Evolutionary conservation across 345 rosid species (phyloP).

Genomic region (Laguncularia racemosa): DNA sequence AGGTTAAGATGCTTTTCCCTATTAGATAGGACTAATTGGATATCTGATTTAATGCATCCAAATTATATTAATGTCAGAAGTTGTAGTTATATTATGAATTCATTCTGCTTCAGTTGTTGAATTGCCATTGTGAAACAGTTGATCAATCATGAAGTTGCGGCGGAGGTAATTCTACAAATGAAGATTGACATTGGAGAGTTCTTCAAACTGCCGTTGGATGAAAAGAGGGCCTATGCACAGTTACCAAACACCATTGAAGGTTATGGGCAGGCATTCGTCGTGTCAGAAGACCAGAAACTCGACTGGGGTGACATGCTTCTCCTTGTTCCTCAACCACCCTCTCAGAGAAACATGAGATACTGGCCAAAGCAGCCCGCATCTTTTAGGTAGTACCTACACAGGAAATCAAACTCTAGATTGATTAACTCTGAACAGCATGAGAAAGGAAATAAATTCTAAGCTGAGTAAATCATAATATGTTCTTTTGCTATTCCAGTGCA

Average conservation of each 20-base stretch:
- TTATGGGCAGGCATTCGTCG: constrained; percentile 47
- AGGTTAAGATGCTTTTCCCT: constrained; percentile 21
- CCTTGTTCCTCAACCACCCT: constrained; percentile 21
- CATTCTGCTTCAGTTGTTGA: not conserved
- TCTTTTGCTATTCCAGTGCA: constrained; percentile 8
- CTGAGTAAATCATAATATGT: too few relatives aligned
- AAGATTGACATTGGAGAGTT: constrained; percentile 29
- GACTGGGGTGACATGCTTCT: constrained; percentile 53
- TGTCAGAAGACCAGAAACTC: constrained; percentile 39
- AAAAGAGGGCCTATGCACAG: constrained; percentile 30
- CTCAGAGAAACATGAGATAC: constrained; percentile 18
- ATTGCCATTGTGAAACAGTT: constrained; percentile 12
- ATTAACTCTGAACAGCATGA: too few relatives aligned
- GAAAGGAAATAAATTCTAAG: too few relatives aligned
- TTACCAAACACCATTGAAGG: constrained; percentile 32
- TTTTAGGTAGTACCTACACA: constrained; percentile 19
- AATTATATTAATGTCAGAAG: too few relatives aligned
- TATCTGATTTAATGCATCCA: too few relatives aligned
- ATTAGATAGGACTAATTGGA: too few relatives aligned
- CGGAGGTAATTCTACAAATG: constrained; percentile 28
- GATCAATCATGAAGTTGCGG: constrained; percentile 27
- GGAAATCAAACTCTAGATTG: too few relatives aligned
- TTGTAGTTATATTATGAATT: too few relatives aligned
- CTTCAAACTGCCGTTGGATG: constrained; percentile 32
- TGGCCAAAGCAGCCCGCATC: constrained; percentile 31